Conservation (phyloP, 2,329 filamentous ascomycete genomes). For the Emergomyces orientalis region DNA sequence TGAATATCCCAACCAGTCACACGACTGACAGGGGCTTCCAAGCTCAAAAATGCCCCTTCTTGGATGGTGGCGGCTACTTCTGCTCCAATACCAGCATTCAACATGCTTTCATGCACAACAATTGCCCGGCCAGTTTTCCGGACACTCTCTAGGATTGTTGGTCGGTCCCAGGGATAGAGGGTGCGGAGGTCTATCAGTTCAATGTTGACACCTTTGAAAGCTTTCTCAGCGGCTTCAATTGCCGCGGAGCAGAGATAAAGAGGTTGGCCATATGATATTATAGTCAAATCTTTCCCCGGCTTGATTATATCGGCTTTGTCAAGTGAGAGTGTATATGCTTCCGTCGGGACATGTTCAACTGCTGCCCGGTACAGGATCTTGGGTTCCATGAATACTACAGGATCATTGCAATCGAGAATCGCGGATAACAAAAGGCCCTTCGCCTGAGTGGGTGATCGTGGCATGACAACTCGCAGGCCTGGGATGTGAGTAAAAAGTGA, state of each 20-base stretch:
- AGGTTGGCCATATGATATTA: conserved; percentile 83
- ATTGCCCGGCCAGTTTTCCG: conserved; percentile 77
- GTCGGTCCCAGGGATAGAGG: conserved; percentile 83
- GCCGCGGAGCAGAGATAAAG: conserved; percentile 74
- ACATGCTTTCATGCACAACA: conserved; percentile 86
- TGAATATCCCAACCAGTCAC: conserved; percentile 88
- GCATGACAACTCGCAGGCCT: conserved; percentile 75
- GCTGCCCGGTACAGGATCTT: conserved; percentile 88
- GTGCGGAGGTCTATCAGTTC: conserved; percentile 85
- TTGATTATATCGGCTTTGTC: conserved; percentile 80
- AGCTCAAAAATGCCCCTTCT: conserved; percentile 69
- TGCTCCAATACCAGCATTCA: conserved; percentile 80
- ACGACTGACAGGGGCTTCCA: conserved; percentile 77
- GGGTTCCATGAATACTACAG: conserved; percentile 86
- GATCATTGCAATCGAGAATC: conserved; percentile 68
- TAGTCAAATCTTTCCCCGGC: conserved; percentile 67
- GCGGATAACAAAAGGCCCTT: conserved; percentile 74
- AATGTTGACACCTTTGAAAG: conserved; percentile 59
- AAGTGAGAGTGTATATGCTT: conserved; percentile 71
- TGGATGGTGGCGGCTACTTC: conserved; percentile 85
- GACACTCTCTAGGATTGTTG: conserved; percentile 71
- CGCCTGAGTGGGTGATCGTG: conserved; percentile 74
- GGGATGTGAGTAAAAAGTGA: conserved; percentile 81
- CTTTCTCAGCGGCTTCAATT: conserved; percentile 64
- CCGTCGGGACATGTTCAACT: conserved; percentile 79